Evolutionary conservation across 2,329 filamentous ascomycete species (phyloP).

Genomic region (Botrytis sinoallii): DNA sequence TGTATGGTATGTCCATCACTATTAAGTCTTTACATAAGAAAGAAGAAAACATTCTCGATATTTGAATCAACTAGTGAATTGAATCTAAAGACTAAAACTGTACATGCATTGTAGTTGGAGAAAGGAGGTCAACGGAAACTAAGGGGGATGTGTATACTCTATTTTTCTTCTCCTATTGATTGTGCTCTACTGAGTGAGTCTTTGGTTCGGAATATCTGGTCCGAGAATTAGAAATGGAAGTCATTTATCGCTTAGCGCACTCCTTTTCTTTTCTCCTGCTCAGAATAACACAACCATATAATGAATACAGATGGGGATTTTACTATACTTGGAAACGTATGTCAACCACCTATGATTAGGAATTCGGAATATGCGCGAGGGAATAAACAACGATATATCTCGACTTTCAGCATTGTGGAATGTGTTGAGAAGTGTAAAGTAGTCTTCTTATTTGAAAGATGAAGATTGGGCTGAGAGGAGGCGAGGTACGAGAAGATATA

Average conservation of each 20-base stretch:
- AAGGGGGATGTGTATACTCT: not conserved
- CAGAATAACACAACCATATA: no score
- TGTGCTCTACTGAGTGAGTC: not conserved
- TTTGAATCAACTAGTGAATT: no score
- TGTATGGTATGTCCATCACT: not conserved
- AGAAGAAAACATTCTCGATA: not conserved
- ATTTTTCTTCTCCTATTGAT: no score
- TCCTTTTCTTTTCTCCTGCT: not conserved
- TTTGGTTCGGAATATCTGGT: not conserved
- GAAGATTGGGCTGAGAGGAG: not conserved
- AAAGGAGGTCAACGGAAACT: not conserved
- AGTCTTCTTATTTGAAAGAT: fast-evolving
- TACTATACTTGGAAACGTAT: no score
- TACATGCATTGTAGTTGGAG: not conserved
- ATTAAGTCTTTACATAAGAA: not conserved
- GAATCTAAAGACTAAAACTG: no score
- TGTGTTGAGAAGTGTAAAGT: no score
- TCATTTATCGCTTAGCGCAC: not conserved
- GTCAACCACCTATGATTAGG: no score
- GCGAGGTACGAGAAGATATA: no score
- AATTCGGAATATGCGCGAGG: no score
- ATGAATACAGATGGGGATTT: no score
- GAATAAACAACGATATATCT: no score
- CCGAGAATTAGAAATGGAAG: not conserved
- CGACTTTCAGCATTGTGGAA: no score